These are phyloP conservation scores for Geotrichum citri-aurantii DNA, from an alignment of 1,139 yeast species.

Conservation along the genomic window DNA sequence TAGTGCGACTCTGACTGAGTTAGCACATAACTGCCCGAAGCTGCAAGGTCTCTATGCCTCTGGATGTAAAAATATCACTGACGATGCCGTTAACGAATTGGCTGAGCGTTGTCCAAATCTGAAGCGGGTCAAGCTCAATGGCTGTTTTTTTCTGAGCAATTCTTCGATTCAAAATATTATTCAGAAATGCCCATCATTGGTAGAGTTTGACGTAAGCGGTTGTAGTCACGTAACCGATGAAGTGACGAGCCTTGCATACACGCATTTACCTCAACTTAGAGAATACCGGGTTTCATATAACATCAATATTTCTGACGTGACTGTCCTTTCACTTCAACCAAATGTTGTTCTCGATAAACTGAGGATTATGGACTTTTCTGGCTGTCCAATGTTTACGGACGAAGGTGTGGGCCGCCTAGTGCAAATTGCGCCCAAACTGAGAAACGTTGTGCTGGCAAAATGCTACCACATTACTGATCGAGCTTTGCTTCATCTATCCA, in stretches of 20 bases:
- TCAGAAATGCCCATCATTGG: constrained; percentile 65
- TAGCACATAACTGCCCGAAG: constrained; percentile 66
- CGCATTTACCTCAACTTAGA: constrained; percentile 61
- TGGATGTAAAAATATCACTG: constrained; percentile 66
- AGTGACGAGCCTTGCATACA: constrained; percentile 56
- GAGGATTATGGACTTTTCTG: constrained; percentile 79
- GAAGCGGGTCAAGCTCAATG: constrained; percentile 76
- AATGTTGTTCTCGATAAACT: constrained; percentile 44
- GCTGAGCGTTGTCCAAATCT: constrained; percentile 64
- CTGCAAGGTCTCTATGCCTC: constrained; percentile 91
- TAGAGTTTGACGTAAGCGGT: constrained; percentile 84
- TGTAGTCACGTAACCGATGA: constrained; percentile 69
- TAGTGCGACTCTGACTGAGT: constrained; percentile 64
- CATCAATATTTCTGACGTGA: constrained; percentile 59
- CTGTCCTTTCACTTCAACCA: constrained; percentile 34
- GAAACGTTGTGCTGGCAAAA: constrained; percentile 85
- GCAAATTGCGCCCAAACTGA: constrained; percentile 69
- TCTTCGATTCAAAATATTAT: constrained; percentile 60
- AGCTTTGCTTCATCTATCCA: constrained; percentile 64
- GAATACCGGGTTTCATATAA: constrained; percentile 81
- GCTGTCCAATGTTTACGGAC: constrained; percentile 79
- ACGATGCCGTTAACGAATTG: constrained; percentile 56
- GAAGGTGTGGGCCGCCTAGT: constrained; percentile 69
- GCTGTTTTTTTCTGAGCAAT: constrained; percentile 64
- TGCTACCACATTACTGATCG: constrained; percentile 85